Evolutionary conservation across 2,329 filamentous ascomycete species (phyloP).

Genomic region (Aspergillus oerlinghausenensis): DNA sequence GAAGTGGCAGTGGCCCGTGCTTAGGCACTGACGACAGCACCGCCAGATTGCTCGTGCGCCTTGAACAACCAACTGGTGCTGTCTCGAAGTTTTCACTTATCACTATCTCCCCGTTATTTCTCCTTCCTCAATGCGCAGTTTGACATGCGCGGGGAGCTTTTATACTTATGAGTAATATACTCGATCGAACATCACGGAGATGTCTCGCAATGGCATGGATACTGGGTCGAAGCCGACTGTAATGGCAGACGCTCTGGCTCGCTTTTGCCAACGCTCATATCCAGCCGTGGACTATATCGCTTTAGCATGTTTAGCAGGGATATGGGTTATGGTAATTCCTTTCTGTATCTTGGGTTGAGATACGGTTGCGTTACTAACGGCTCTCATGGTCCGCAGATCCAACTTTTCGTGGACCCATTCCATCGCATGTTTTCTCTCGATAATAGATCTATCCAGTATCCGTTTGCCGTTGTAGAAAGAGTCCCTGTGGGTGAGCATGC

Average conservation of each 20-base stretch:
- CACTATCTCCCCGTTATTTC: neutral
- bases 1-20: conserved; percentile 17
- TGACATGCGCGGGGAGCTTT: neutral
- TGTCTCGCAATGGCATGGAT: conserved; percentile 27
- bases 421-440: conserved; percentile 91
- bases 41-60: neutral
- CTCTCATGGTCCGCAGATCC: conserved; percentile 45
- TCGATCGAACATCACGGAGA: conserved; percentile 9
- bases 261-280: conserved; percentile 67
- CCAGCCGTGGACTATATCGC: conserved; percentile 83
- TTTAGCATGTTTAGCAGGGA: conserved; percentile 63
- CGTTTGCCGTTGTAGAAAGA: conserved; percentile 76
- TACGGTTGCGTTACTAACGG: neutral
- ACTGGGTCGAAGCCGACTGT: conserved; percentile 30
- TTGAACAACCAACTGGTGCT: neutral
- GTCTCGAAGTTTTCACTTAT: neutral
- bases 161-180: conserved; percentile 8
- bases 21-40: neutral
- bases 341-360: neutral
- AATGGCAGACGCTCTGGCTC: conserved; percentile 44
- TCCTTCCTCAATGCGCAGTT: neutral
- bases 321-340: conserved; percentile 46
- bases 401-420: conserved; percentile 73
- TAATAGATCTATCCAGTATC: conserved; percentile 78
- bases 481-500: conserved; percentile 66